Evolutionary conservation across 768 basidiomycete species (phyloP).

Genomic region (Cantharellus anzutake): DNA sequence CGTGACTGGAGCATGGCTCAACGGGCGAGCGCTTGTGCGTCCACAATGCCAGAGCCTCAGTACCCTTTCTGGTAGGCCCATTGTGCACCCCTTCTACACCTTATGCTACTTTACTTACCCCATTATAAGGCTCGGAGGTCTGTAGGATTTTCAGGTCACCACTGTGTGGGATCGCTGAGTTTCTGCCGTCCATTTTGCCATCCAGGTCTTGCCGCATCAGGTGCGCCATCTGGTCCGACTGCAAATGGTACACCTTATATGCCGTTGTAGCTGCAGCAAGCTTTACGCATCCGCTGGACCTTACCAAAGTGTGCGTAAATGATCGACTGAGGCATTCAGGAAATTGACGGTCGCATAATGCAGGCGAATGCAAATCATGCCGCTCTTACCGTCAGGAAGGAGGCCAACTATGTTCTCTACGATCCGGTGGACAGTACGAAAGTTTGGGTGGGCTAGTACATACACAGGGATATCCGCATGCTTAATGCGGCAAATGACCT

Average conservation of each 20-base stretch:
- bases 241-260: not conserved
- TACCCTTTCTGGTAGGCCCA: not conserved
- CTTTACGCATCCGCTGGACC: slow-evolving; percentile 8
- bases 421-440: slow-evolving; percentile 1
- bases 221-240: not conserved
- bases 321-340: not conserved
- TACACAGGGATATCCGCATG: slow-evolving; percentile 8
- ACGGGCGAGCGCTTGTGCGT: too few species aligned
- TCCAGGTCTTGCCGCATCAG: slow-evolving; percentile 8
- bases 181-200: not conserved
- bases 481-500: slow-evolving; percentile 8
- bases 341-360: not conserved
- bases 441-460: slow-evolving; percentile 1
- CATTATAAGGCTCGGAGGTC: slow-evolving; percentile 1
- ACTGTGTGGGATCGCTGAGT: not conserved
- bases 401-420: slow-evolving; percentile 5
- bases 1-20: too few species aligned
- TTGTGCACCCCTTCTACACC: too few species aligned
- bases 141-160: not conserved
- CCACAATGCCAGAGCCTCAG: not conserved
- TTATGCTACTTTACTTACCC: too few species aligned
- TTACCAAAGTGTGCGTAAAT: slow-evolving; percentile 8
- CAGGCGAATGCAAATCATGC: slow-evolving; percentile 10
- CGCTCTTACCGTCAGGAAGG: slow-evolving; percentile 3
- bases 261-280: slow-evolving; percentile 6